Evolutionary conservation across 495 filamentous ascomycete genomes (phyloP), one percentile per base, ranked within the genome.

Genomic region (Trichoderma erinaceum): DNA sequence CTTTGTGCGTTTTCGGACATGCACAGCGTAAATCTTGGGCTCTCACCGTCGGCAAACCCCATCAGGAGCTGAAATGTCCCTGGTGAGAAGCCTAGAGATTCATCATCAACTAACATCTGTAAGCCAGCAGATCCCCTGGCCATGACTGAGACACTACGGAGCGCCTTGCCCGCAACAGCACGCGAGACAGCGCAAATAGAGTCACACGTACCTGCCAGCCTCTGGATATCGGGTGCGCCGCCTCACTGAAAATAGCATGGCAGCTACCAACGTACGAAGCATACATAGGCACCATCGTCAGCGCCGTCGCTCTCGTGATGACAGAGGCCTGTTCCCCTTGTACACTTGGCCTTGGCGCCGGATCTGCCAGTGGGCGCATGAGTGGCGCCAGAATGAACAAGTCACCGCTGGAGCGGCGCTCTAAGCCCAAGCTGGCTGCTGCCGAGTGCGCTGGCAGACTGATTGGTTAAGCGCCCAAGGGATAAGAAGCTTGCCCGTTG

Each of bases 31-130:
- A 32, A 29, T 61, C 56, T 61, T 61, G 27, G 56, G 25, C 56
- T 15, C 56, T 61, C 56, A 61, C 56, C 56, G 56, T 61, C 56
- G 56, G 56, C 56, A 6, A 61, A 61, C 56, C 56, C 56, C 56
- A 61, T 61, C 27, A 16, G 56, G 27, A 61, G 56, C 56, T 61
- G 56, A 23, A 61, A 13, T 13, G 50, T 23, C 23, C 50, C 21
- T 58, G 50, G 5, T 25, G 48, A 23, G 15, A 61, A 1, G 56
- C 11, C 56, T 25, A 16, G 29, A 32, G 48, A 61, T 21, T 18
- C 25, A 56, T 56, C 56, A 32, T 32, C 25, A 16, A 18, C 56
- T 21, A 52, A 21, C 46, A n/a, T 15, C 18, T 52, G 48, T 52
- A 52, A 52, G 48, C 48, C 48, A 52, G 21, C 48, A 52, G n/a